Base-by-base conservation (phyloP, 164 flowering plant species). In the Aristolochia fimbriata region DNA sequence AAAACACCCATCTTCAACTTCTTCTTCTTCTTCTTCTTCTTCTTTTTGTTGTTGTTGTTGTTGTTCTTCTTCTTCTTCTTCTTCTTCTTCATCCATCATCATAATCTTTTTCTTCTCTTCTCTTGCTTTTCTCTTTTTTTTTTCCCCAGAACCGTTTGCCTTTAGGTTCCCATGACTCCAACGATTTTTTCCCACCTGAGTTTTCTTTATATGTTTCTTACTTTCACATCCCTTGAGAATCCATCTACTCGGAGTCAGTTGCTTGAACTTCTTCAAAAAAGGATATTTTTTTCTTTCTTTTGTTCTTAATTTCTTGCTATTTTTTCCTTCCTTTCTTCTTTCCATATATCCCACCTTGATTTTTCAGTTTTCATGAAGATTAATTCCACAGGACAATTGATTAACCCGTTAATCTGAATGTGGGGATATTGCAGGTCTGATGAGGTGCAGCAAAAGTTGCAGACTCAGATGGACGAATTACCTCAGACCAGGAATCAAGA, bases 361-460 rank as follows among this genome's bases (percentile, higher is more conserved):
- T 3, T n/a, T n/a, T n/a, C n/a, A n/a, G n/a, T 37, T 37, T 7
- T 37, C 12, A 37, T 3, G 43, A 27, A 27, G 4, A 10, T n/a
- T n/a, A n/a, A n/a, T 37, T 37, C 43, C 1, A 37, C 12, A 37
- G 43, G 43, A 37, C 11, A 37, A 37, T 37, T n/a, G n/a, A n/a
- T n/a, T 37, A 37, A 37, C 43, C 10, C 43, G 8, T 37, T 37
- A 0, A n/a, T 37, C 8, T 37, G 30, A 5, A 27, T 27, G 30
- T 27, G 30, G 30, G 30, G 33, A 5, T 43, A n/a, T n/a, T n/a
- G 3, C 59, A 84, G 97, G 97, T 31, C 63, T 90, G 82, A 43
- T 83, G 63, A 85, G 97, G 58, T 90, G 97, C 80, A 90, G 97
- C 80, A 90, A 90, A 65, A 90, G 97, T 71, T 90, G 97, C 83